A percentile compares a stretch with the other conserved stretches of the same genome.
phyloP scores from a whole-genome alignment of 768 basidiomycete genomes.

The Leccinum longicurvipes region DNA sequence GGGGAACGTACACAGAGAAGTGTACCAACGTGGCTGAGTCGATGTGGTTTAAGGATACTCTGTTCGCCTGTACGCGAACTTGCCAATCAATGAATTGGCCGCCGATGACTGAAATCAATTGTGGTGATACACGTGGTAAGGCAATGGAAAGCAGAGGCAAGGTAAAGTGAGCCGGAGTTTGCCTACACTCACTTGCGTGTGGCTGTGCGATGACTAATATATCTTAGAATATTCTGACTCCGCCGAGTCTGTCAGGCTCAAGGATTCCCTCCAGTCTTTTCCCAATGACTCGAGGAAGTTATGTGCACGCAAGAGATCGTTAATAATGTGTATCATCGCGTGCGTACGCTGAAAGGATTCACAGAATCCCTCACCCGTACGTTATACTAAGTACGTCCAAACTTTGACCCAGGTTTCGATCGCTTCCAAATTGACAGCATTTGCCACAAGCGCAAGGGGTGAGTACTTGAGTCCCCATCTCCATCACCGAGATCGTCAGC shows the following conservation, averaged over 20 bases:
- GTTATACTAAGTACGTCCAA: too few relatives aligned
- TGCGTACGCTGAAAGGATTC: conserved; percentile 6
- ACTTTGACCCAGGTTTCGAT: too few relatives aligned
- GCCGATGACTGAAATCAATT: not conserved
- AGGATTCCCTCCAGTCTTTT: conserved; percentile 8
- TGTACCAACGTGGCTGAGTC: too few relatives aligned
- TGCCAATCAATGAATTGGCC: not conserved
- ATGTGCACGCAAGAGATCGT: conserved; percentile 4
- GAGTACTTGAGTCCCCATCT: not conserved
- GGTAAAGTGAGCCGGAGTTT: not conserved
- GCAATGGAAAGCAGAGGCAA: too few relatives aligned
- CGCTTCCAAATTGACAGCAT: too few relatives aligned
- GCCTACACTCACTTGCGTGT: too few relatives aligned
- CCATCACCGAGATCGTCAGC: not conserved
- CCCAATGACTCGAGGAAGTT: conserved; percentile 8
- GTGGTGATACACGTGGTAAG: not conserved
- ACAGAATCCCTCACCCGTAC: conserved; percentile 1
- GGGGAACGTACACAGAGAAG: too few relatives aligned
- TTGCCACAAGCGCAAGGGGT: not conserved
- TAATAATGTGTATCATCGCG: not conserved
- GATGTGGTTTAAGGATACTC: not conserved
- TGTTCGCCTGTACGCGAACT: not conserved
- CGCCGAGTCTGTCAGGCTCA: too few relatives aligned
- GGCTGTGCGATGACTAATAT: too few relatives aligned
- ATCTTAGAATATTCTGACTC: too few relatives aligned